Evolutionary conservation across 116 monocot genomes (phyloP).

Genomic region (Posidonia oceanica): DNA sequence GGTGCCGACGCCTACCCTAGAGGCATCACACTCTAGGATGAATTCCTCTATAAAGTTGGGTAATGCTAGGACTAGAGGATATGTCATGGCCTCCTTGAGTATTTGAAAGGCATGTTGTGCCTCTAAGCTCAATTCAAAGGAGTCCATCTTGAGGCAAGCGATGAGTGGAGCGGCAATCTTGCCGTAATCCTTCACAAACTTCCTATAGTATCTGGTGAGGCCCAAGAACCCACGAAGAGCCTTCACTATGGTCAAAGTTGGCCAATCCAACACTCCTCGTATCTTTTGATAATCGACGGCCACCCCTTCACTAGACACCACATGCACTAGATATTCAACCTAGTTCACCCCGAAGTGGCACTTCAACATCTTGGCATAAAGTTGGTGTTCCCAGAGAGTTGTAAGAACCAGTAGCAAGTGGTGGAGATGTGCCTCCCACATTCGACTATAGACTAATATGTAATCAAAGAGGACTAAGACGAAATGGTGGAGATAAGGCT

Average conservation of each 20-base stretch:
- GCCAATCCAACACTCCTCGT: not conserved
- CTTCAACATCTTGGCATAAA: conserved; percentile 3
- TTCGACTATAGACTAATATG: not conserved
- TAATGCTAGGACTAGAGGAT: not conserved
- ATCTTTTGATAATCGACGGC: conserved; percentile 3
- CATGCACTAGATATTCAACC: conserved; percentile 9
- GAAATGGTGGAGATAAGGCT: not conserved
- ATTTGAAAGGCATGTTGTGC: not conserved
- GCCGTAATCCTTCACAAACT: too few relatives aligned
- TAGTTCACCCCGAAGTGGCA: not conserved
- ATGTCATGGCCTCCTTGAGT: not conserved
- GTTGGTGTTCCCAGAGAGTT: not conserved
- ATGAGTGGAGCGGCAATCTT: not conserved
- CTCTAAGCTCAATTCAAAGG: not conserved
- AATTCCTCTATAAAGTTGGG: not conserved
- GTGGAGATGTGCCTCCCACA: not conserved
- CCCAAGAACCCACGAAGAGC: conserved; percentile 3
- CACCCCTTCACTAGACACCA: not conserved
- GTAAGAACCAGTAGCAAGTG: not conserved
- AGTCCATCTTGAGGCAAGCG: not conserved
- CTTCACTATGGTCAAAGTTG: not conserved
- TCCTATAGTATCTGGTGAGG: conserved; percentile 1
- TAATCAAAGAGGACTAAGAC: conserved; percentile 2
- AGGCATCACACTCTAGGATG: not conserved
- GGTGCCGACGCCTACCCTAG: not conserved